phyloP scores from a whole-genome alignment of 495 filamentous ascomycete genomes.

The Penicillium macrosclerotiorum region DNA sequence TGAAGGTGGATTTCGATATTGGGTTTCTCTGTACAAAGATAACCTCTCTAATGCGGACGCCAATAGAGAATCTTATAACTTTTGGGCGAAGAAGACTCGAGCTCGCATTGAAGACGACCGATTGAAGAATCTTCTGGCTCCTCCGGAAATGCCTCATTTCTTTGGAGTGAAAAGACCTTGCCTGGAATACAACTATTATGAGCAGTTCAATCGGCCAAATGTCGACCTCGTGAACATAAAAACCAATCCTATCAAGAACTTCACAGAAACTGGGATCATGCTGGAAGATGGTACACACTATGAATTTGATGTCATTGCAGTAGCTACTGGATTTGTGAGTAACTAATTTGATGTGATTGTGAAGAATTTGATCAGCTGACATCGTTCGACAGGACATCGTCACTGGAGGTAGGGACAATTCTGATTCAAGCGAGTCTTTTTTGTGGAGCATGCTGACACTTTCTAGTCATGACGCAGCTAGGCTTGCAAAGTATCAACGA shows the following conservation, averaged over 20 bases:
- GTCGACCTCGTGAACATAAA: slow-evolving; percentile 55
- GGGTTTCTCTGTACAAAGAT: slow-evolving; percentile 52
- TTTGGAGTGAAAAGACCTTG: slow-evolving; percentile 56
- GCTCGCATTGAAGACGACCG: slow-evolving; percentile 48
- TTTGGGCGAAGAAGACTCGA: slow-evolving; percentile 55
- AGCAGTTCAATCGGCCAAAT: slow-evolving; percentile 54
- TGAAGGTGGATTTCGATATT: slow-evolving; percentile 51
- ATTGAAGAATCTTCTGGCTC: slow-evolving; percentile 52
- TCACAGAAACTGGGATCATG: slow-evolving; percentile 42
- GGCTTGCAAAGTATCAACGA: slow-evolving; percentile 41
- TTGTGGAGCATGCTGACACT: no score
- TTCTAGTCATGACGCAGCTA: slow-evolving; percentile 46
- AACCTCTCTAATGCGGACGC: slow-evolving; percentile 44
- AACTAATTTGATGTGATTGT: no score
- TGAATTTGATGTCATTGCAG: slow-evolving; percentile 51
- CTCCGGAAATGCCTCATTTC: slow-evolving; percentile 46
- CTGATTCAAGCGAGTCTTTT: no score
- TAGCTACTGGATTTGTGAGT: slow-evolving; percentile 59
- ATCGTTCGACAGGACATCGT: no score
- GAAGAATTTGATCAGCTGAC: no score
- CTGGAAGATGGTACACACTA: slow-evolving; percentile 36
- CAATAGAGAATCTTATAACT: slow-evolving; percentile 52
- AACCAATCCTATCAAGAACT: slow-evolving; percentile 44
- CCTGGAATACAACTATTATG: slow-evolving; percentile 56
- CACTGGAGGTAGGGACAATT: no score